These are phyloP conservation scores for Hyaloscypha finlandica DNA, from an alignment of 495 filamentous ascomycete species.

Conservation along the genomic window DNA sequence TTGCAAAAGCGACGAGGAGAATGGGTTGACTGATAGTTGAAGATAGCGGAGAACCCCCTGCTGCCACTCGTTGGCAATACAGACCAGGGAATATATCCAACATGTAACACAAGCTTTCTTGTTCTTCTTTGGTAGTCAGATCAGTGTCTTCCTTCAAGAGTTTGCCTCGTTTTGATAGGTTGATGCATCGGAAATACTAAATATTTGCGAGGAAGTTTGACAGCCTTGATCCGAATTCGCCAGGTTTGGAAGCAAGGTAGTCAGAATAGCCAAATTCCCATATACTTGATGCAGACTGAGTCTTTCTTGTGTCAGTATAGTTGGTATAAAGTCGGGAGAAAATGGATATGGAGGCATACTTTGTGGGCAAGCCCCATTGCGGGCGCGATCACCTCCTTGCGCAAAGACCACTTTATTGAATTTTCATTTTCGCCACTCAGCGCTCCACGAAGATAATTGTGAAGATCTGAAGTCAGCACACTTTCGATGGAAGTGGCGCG, in stretches of 20 bases:
- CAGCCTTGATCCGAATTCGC: constrained; percentile 18
- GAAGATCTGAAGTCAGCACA: constrained; percentile 18
- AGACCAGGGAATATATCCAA: constrained; percentile 8
- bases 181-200: constrained; percentile 32
- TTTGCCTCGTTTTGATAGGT: constrained; percentile 35
- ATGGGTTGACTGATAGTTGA: constrained; percentile 3
- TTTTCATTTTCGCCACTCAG: constrained; percentile 21
- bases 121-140: neutral
- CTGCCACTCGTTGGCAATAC: constrained; percentile 6
- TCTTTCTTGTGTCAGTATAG: constrained; percentile 26
- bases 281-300: constrained; percentile 34
- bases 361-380: constrained; percentile 35
- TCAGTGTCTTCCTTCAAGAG: constrained; percentile 31
- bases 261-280: constrained; percentile 33
- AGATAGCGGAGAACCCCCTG: neutral
- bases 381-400: constrained; percentile 14
- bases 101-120: constrained; percentile 7
- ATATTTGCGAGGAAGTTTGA: constrained; percentile 32
- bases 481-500: constrained; percentile 12
- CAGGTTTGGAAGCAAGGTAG: constrained; percentile 26
- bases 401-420: constrained; percentile 21
- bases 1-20: constrained; percentile 2
- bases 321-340: constrained; percentile 23
- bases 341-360: constrained; percentile 5
- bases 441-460: constrained; percentile 25